These are phyloP conservation scores for Sporothrix euskadiensis DNA, from an alignment of 2,329 filamentous ascomycete species.

Conservation along the genomic window DNA sequence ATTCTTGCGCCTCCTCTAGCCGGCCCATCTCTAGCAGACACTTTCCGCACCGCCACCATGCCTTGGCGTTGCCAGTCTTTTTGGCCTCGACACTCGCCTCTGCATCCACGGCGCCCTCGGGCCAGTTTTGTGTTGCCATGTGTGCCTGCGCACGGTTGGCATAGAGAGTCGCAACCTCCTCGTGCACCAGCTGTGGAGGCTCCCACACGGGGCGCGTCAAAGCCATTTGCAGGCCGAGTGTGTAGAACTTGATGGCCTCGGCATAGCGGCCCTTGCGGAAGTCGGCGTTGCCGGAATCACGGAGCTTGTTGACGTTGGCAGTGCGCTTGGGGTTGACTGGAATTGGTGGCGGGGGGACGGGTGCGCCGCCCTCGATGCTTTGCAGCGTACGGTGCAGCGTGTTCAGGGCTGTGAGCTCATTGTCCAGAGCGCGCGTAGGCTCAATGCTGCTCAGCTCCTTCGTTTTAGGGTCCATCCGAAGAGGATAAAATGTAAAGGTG, in stretches of 20 bases:
- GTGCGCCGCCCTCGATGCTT: constrained; percentile 60
- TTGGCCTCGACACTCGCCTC: constrained; percentile 86
- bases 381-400: constrained; percentile 73
- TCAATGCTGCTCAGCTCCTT: constrained; percentile 66
- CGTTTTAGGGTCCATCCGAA: constrained; percentile 77
- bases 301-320: constrained; percentile 84
- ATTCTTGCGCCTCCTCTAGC: constrained; percentile 76
- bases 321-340: constrained; percentile 91
- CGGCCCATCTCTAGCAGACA: constrained; percentile 90
- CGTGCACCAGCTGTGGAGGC: constrained; percentile 75
- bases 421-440: constrained; percentile 53
- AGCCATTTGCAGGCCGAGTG: constrained; percentile 88
- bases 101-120: constrained; percentile 83
- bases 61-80: constrained; percentile 85
- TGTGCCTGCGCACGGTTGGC: constrained; percentile 88
- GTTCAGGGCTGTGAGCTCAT: constrained; percentile 75
- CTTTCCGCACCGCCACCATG: constrained; percentile 85
- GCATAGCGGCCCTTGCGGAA: constrained; percentile 74
- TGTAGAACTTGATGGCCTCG: constrained; percentile 80
- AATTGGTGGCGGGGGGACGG: constrained; percentile 78
- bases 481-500: constrained; percentile 78
- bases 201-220: constrained; percentile 82
- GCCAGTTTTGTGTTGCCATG: constrained; percentile 80
- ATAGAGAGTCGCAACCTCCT: constrained; percentile 78
- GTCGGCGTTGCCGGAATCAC: constrained; percentile 79